Evolutionary conservation across 106 monocot species (phyloP).

Genomic region (Dendrobium huoshanense): DNA sequence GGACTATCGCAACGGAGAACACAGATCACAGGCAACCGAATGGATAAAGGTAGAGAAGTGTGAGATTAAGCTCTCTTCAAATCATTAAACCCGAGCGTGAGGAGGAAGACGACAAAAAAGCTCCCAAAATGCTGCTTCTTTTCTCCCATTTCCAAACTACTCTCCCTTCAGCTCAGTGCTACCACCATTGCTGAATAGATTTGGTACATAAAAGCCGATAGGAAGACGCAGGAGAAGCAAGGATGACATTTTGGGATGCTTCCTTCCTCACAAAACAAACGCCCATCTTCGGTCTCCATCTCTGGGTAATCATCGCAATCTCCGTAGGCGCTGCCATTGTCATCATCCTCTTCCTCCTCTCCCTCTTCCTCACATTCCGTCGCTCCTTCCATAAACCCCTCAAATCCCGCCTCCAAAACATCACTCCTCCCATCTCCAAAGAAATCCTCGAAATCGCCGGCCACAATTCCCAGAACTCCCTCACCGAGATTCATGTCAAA

Average conservation of each 20-base stretch:
- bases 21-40: no score
- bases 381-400: conserved; percentile 18
- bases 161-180: no score
- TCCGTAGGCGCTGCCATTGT: conserved; percentile 1
- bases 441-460: conserved; percentile 24
- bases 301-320: conserved; percentile 19
- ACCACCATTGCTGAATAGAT: no score
- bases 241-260: conserved; percentile 13
- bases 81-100: no score
- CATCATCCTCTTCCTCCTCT: conserved; percentile 13
- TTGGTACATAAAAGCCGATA: no score
- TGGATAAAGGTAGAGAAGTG: no score
- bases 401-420: conserved; percentile 20
- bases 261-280: conserved; percentile 11
- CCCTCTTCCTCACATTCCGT: conserved; percentile 1
- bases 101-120: no score
- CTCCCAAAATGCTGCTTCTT: no score
- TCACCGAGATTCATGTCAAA: conserved; percentile 3
- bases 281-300: conserved; percentile 13
- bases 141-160: no score
- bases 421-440: conserved; percentile 30
- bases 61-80: no score
- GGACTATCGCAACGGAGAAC: no score
- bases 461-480: not conserved
- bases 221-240: not conserved